These are phyloP conservation scores for Luffa acutangula DNA, from an alignment of 306 rosid genomes.

Conservation along the genomic window DNA sequence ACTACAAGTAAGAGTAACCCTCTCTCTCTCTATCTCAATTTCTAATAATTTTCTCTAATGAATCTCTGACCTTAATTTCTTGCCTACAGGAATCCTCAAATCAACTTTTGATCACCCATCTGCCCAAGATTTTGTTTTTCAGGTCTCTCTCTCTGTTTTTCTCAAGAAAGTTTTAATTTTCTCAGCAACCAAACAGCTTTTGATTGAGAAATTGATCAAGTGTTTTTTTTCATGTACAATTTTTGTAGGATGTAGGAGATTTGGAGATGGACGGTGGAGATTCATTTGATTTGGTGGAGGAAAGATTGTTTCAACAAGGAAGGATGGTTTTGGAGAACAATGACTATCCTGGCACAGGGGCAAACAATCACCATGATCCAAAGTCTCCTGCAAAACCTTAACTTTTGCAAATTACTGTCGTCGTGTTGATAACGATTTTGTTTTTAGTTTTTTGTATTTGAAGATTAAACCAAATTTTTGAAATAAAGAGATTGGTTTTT, in stretches of 20 bases:
- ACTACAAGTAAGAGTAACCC: constrained; percentile 38
- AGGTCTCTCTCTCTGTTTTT: constrained; percentile 6
- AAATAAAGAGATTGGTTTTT: neutral
- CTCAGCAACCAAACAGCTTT: neutral
- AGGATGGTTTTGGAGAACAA: constrained; percentile 37
- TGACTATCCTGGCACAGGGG: constrained; percentile 59
- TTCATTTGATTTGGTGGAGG: constrained; percentile 10
- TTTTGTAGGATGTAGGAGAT: constrained; percentile 20
- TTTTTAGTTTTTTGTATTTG: neutral
- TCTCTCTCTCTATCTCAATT: neutral
- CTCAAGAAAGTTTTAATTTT: neutral
- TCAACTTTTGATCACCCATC: constrained; percentile 17
- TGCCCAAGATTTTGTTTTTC: constrained; percentile 11
- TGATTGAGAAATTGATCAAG: neutral
- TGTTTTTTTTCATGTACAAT: neutral
- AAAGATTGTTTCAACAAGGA: constrained; percentile 23
- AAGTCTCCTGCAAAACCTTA: constrained; percentile 35
- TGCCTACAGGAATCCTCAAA: constrained; percentile 25
- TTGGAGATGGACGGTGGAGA: constrained; percentile 11
- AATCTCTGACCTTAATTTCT: neutral
- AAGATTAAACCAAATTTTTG: neutral
- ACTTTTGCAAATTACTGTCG: neutral
- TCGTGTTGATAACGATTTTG: neutral
- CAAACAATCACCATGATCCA: constrained; percentile 54
- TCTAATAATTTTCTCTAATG: neutral